A percentile compares a stretch with the other conserved stretches of the same genome.
Evolutionary conservation across 148 eudicot genomes (phyloP).

Genomic region (Rhododendron ferrugineum): DNA sequence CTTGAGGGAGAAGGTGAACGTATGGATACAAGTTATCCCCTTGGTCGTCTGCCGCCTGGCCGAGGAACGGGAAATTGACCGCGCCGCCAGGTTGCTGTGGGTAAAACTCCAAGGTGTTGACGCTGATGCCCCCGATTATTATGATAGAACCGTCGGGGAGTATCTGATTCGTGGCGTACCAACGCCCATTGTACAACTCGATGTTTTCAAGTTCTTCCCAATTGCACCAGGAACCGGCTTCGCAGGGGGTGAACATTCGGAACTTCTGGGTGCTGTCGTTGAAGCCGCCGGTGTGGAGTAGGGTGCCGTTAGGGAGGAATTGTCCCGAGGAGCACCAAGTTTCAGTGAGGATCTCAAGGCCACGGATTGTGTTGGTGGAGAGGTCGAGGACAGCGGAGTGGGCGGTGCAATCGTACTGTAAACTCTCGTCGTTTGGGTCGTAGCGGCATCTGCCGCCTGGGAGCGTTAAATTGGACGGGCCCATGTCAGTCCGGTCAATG

Average conservation of each 20-base stretch:
- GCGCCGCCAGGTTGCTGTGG: conserved; percentile 30
- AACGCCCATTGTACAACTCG: conserved; percentile 38
- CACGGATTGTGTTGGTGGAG: conserved; percentile 42
- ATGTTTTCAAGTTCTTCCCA: conserved; percentile 65
- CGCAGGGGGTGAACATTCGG: conserved; percentile 56
- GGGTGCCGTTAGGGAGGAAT: not conserved
- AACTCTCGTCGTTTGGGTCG: conserved; percentile 22
- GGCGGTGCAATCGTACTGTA: conserved; percentile 60
- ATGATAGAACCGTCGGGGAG: conserved; percentile 70
- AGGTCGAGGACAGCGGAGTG: conserved; percentile 78
- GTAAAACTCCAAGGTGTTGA: conserved; percentile 52
- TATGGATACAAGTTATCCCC: conserved; percentile 83
- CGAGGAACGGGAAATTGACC: conserved; percentile 48
- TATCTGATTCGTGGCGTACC: conserved; percentile 30
- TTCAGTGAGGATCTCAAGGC: conserved; percentile 45
- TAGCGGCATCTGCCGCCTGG: conserved; percentile 35
- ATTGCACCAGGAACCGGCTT: conserved; percentile 40
- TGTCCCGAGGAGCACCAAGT: not conserved
- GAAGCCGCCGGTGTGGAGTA: conserved; percentile 78
- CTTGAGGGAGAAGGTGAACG: conserved; percentile 72
- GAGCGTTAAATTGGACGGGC: conserved; percentile 48
- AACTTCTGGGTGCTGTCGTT: conserved; percentile 51
- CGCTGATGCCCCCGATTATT: conserved; percentile 65
- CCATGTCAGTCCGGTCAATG: conserved; percentile 77
- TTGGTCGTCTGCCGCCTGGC: conserved; percentile 50